phyloP scores from a whole-genome alignment of 2,329 filamentous ascomycete genomes.

The Epichloe gansuensis region DNA sequence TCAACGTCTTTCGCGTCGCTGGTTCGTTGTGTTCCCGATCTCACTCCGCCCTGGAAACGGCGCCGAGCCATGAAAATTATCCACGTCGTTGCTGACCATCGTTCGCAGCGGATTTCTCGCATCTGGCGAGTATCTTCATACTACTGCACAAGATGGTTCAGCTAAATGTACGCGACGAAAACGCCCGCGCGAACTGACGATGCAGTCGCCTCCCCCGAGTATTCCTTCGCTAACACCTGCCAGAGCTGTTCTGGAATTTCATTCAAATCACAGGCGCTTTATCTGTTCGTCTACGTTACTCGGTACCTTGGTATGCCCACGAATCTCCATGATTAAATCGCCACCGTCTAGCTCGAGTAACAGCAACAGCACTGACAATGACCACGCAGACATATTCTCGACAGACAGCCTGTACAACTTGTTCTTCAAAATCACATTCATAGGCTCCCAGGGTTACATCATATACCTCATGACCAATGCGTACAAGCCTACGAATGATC shows the following conservation, averaged over 20 bases:
- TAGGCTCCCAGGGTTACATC: constrained; percentile 79
- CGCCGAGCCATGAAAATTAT: constrained; percentile 7
- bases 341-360: neutral
- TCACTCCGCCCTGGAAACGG: neutral
- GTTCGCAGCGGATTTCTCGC: constrained; percentile 82
- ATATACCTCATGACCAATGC: constrained; percentile 97
- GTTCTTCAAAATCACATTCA: constrained; percentile 91
- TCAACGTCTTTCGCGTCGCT: constrained; percentile 47
- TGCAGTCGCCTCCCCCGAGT: neutral
- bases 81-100: constrained; percentile 9
- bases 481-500: constrained; percentile 95
- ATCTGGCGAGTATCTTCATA: constrained; percentile 87
- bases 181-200: constrained; percentile 5
- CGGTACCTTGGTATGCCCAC: constrained; percentile 68
- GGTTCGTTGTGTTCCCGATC: constrained; percentile 26
- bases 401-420: constrained; percentile 83
- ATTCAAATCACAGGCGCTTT: constrained; percentile 95
- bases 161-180: constrained; percentile 55
- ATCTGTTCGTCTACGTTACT: constrained; percentile 86
- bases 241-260: constrained; percentile 96
- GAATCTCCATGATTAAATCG: neutral
- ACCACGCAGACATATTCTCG: constrained; percentile 63
- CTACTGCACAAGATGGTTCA: constrained; percentile 93
- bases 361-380: neutral
- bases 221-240: constrained; percentile 9